Evolutionary conservation across 768 basidiomycete species (phyloP).

Genomic region (Ephemerocybe angulata): DNA sequence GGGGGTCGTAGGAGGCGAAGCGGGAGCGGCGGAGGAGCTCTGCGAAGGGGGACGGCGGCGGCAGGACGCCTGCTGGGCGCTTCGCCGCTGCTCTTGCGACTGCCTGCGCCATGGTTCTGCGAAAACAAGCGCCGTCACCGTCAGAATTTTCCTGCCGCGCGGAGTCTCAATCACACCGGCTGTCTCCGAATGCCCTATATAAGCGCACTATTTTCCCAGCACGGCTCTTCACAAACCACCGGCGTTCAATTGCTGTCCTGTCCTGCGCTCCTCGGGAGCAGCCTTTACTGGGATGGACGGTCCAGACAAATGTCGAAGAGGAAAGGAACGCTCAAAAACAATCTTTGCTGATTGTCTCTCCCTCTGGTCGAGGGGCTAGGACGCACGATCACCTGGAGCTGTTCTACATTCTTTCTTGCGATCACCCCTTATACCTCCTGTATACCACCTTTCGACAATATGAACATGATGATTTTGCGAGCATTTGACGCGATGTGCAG

Average conservation of each 20-base stretch:
- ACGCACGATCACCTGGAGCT: slow-evolving; percentile 91
- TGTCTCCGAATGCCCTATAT: slow-evolving; percentile 26
- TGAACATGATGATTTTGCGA: slow-evolving; percentile 15
- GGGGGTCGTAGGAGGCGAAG: slow-evolving; percentile 75
- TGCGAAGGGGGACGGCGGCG: slow-evolving; percentile 66
- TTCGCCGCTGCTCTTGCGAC: slow-evolving; percentile 14
- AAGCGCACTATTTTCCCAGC: slow-evolving; percentile 17
- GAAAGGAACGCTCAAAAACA: slow-evolving; percentile 77
- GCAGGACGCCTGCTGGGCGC: slow-evolving; percentile 15
- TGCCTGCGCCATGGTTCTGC: slow-evolving; percentile 23
- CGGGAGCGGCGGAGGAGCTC: slow-evolving; percentile 76
- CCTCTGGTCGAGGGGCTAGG: slow-evolving; percentile 86
- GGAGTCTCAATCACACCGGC: background rate
- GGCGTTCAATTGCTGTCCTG: slow-evolving; percentile 84
- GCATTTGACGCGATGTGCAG: no score
- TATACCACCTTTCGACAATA: background rate
- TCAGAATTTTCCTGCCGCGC: slow-evolving; percentile 5
- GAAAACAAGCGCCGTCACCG: slow-evolving; percentile 7
- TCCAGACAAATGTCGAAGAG: slow-evolving; percentile 91
- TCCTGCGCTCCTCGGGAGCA: slow-evolving; percentile 44
- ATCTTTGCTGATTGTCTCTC: slow-evolving; percentile 88
- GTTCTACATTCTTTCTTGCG: slow-evolving; percentile 46
- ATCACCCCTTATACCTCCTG: background rate
- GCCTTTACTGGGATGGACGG: slow-evolving; percentile 56
- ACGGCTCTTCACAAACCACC: slow-evolving; percentile 31